Base-by-base conservation (phyloP, 1,139 yeast genomes). In the Groenewaldozyma auringiensis region DNA sequence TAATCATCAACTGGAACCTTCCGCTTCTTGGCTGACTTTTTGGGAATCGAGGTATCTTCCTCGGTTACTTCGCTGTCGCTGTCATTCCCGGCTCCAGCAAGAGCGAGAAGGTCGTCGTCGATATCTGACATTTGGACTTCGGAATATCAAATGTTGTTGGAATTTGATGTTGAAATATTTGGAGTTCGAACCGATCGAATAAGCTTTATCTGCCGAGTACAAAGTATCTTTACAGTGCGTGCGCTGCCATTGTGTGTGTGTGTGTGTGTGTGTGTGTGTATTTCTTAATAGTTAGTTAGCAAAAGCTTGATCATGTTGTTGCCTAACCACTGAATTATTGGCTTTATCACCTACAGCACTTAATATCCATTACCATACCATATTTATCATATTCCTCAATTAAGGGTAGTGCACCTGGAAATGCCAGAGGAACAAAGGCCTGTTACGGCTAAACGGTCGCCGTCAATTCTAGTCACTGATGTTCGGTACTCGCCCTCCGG, bases 381-480 rank as follows among this genome's bases (percentile, higher is more conserved):
- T n/a, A n/a, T n/a, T n/a, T n/a, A n/a, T n/a, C n/a, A n/a, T n/a
- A n/a, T n/a, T n/a, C n/a, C n/a, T n/a, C n/a, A n/a, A 25, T 25
- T 25, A 25, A 25, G 29, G 29, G 29, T 11, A 25, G 9, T 6
- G 29, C 29, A 25, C 11, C 6, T 25, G 11, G 29, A 11, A 25
- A 25, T 25, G 29, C 29, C 29, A 6, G 29, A 25, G 29, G 29
- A 25, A 36, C 8, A 44, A 37, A 37, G 21, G 14, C 25, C 42
- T 31, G 14, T 20, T 4, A 81, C 86, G 2, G 88, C 94, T n/a
- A 84, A 84, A 56, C 68, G 96, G 56, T 84, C 96, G 22, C 96
- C 97, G 4, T 86, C 96, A 1, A 89, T 89, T 60, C 71, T 89
- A 46, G 97, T 89, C 34, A 89, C 96, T 0, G 97, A 89, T 66